phyloP scores from a whole-genome alignment of 345 rosid genomes.

The Anastatica hierochuntica region DNA sequence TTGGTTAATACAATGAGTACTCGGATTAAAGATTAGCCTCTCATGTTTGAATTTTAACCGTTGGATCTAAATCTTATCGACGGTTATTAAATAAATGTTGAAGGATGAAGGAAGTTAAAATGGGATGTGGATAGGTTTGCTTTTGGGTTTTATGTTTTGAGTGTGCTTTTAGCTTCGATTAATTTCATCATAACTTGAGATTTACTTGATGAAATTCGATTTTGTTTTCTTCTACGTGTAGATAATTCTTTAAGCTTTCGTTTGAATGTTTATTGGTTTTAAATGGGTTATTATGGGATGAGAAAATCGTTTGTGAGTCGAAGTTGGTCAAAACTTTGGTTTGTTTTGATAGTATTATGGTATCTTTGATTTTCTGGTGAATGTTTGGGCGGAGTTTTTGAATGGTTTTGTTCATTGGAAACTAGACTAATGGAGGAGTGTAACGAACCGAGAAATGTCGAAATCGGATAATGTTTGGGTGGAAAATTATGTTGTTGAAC shows the following conservation, averaged over 20 bases:
- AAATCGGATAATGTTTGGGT: slow-evolving; percentile 2
- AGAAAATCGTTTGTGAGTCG: slow-evolving; percentile 29
- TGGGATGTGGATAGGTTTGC: slow-evolving; percentile 22
- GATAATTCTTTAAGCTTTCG: slow-evolving; percentile 40
- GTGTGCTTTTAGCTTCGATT: slow-evolving; percentile 68
- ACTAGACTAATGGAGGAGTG: slow-evolving; percentile 26
- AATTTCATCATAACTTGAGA: slow-evolving; percentile 20
- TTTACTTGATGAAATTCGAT: slow-evolving; percentile 8
- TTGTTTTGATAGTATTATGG: slow-evolving; percentile 40
- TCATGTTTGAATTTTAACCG: slow-evolving; percentile 48
- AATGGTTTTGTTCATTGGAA: slow-evolving; percentile 6
- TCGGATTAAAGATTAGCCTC: slow-evolving; percentile 33
- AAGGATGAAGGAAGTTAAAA: slow-evolving; percentile 10
- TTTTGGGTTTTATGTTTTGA: slow-evolving; percentile 26
- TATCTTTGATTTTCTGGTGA: slow-evolving; percentile 6
- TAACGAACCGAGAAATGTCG: not conserved
- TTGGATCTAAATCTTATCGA: slow-evolving; percentile 45
- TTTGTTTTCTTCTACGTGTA: slow-evolving; percentile 18
- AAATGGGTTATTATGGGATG: not conserved
- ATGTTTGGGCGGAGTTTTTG: not conserved
- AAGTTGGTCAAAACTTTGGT: slow-evolving; percentile 47
- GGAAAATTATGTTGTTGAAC: not conserved
- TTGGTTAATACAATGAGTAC: slow-evolving; percentile 37
- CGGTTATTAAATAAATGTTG: slow-evolving; percentile 22
- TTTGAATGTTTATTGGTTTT: not conserved